Conservation (phyloP, 1,139 yeast genomes). For the Wickerhamomyces sp. region DNA sequence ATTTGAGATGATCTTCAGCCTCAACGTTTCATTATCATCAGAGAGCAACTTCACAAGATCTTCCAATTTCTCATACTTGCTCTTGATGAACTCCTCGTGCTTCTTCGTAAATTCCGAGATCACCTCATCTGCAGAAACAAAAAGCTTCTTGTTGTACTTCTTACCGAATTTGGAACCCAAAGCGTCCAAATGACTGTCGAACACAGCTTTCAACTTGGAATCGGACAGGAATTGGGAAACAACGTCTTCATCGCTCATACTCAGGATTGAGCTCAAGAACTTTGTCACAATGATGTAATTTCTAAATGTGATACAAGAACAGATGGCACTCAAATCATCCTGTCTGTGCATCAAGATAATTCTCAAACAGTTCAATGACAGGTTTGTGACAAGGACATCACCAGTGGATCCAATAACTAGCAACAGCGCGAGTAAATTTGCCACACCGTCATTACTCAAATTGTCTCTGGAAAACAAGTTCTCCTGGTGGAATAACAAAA, state of each 20-base stretch:
- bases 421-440: constrained; percentile 28
- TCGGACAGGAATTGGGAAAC: constrained; percentile 9
- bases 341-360: constrained; percentile 25
- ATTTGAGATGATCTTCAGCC: constrained; percentile 37
- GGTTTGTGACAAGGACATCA: constrained; percentile 11
- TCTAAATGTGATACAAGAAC: constrained; percentile 21
- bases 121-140: constrained; percentile 18
- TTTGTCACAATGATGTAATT: constrained; percentile 13
- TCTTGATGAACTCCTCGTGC: constrained; percentile 30
- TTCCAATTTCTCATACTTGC: constrained; percentile 35
- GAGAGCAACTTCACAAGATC: constrained; percentile 25
- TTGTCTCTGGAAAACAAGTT: constrained; percentile 33
- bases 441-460: constrained; percentile 29
- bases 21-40: constrained; percentile 43
- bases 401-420: constrained; percentile 13
- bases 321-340: constrained; percentile 22
- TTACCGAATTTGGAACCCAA: constrained; percentile 12
- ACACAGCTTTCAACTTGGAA: constrained; percentile 9
- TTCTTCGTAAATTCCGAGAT: constrained; percentile 10
- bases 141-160: constrained; percentile 16
- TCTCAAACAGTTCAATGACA: constrained; percentile 26
- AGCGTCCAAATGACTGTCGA: constrained; percentile 16
- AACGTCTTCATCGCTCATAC: constrained; percentile 29
- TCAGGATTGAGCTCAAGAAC: constrained; percentile 20
- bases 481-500: constrained; percentile 39